A percentile compares a stretch with the other conserved stretches of the same genome.
Evolutionary conservation across 108 stramenopile genomes (phyloP).

Genomic region (Cyclotella kingstonii): DNA sequence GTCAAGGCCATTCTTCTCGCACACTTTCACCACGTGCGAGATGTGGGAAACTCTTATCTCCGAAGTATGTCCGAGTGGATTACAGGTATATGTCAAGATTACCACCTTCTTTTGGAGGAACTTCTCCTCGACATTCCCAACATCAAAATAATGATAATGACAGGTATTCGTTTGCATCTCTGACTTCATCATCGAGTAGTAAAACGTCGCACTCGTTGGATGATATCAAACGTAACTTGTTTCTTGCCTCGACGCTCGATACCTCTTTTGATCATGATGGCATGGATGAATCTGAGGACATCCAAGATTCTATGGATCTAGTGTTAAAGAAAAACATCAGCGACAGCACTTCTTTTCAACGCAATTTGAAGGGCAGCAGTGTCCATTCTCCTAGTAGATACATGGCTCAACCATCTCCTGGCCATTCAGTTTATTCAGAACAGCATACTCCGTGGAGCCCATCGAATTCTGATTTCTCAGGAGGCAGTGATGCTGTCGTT

Average conservation of each 20-base stretch:
- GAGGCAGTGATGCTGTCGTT: neutral
- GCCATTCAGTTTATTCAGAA: too few species aligned
- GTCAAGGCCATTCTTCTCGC: neutral
- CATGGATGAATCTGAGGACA: neutral
- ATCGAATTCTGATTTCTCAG: neutral
- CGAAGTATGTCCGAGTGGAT: conserved; percentile 11
- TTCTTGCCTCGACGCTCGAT: too few species aligned
- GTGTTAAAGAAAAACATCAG: too few species aligned
- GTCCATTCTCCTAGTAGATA: too few species aligned
- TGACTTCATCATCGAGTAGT: neutral
- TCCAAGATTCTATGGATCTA: neutral
- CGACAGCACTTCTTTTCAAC: too few species aligned
- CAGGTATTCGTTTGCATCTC: too few species aligned
- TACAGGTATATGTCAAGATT: conserved; percentile 12
- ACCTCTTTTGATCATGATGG: neutral
- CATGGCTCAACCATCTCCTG: too few species aligned
- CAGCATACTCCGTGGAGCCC: too few species aligned
- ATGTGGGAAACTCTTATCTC: neutral
- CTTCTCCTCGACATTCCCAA: neutral
- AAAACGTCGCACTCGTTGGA: neutral
- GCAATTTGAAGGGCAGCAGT: too few species aligned
- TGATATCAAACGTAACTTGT: conserved; percentile 15
- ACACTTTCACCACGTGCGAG: conserved; percentile 1
- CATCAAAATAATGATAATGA: neutral
- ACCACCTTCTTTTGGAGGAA: neutral